These are phyloP conservation scores for Didymella exigua DNA, from an alignment of 2,329 filamentous ascomycete species.

Conservation along the genomic window DNA sequence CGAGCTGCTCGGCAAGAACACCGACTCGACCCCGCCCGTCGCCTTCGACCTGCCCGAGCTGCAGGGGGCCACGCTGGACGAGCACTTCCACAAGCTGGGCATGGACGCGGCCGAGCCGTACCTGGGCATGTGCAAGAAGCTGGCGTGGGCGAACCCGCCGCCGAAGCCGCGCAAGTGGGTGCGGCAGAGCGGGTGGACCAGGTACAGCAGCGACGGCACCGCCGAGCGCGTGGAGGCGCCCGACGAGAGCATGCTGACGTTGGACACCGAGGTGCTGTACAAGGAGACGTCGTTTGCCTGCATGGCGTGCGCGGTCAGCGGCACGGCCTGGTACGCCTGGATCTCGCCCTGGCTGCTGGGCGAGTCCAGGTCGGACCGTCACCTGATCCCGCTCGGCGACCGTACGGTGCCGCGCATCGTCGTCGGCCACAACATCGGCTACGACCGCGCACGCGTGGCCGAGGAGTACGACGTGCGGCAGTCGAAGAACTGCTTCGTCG, in stretches of 20 bases:
- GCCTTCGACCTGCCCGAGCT: slow-evolving; percentile 83
- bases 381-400: slow-evolving; percentile 87
- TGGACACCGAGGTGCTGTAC: slow-evolving; percentile 97
- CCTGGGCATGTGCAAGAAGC: slow-evolving; percentile 73
- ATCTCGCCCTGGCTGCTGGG: slow-evolving; percentile 92
- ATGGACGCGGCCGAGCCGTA: slow-evolving; percentile 87
- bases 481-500: slow-evolving; percentile 83
- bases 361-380: slow-evolving; percentile 75
- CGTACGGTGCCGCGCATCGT: slow-evolving; percentile 74
- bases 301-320: slow-evolving; percentile 93
- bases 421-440: slow-evolving; percentile 94
- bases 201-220: slow-evolving; percentile 77
- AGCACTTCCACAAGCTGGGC: slow-evolving; percentile 91
- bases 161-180: slow-evolving; percentile 75
- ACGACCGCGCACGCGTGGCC: slow-evolving; percentile 82
- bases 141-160: slow-evolving; percentile 66
- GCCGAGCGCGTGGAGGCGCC: slow-evolving; percentile 77
- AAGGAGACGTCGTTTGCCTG: slow-evolving; percentile 90
- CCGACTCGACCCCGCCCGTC: slow-evolving; percentile 73
- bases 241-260: slow-evolving; percentile 80
- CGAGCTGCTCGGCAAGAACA: slow-evolving; percentile 88
- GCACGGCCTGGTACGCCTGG: slow-evolving; percentile 96
- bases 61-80: slow-evolving; percentile 81
- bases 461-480: slow-evolving; percentile 90
- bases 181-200: slow-evolving; percentile 87